Evolutionary conservation across 1,284 basidiomycete species (phyloP).

Genomic region (Malassezia sympodialis): DNA sequence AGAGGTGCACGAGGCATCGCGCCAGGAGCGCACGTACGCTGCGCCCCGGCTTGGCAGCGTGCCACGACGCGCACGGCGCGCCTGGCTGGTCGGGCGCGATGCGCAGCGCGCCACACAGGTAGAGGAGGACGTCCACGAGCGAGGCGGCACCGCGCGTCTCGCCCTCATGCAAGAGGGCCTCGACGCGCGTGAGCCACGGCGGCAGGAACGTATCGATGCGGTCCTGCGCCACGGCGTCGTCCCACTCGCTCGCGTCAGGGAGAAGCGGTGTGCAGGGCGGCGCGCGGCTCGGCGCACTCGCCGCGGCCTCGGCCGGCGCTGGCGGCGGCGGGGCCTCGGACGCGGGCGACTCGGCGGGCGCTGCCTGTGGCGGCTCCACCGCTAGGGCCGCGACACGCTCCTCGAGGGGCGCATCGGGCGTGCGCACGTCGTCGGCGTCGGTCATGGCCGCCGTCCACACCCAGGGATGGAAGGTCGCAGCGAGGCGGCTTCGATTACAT

Average conservation of each 20-base stretch:
- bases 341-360: no score
- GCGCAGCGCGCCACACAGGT: slow-evolving; percentile 6
- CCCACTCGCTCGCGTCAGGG: slow-evolving; percentile 27
- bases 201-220: slow-evolving; percentile 70
- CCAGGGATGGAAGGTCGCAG: neutral
- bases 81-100: neutral
- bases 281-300: no score
- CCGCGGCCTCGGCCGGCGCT: no score
- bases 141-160: slow-evolving; percentile 3
- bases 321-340: no score
- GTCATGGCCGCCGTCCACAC: neutral
- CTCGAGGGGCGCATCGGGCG: neutral
- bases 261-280: neutral
- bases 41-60: neutral
- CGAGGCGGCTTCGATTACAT: neutral
- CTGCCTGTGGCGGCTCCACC: neutral
- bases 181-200: slow-evolving; percentile 65
- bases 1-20: slow-evolving; percentile 10
- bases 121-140: slow-evolving; percentile 1
- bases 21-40: slow-evolving; percentile 4
- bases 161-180: slow-evolving; percentile 55
- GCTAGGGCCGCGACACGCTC: neutral
- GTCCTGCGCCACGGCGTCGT: slow-evolving; percentile 55
- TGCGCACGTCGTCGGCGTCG: neutral
- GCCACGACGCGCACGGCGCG: neutral